phyloP scores from a whole-genome alignment of 139 green algal species.

The Tetradesmus obliquus region DNA sequence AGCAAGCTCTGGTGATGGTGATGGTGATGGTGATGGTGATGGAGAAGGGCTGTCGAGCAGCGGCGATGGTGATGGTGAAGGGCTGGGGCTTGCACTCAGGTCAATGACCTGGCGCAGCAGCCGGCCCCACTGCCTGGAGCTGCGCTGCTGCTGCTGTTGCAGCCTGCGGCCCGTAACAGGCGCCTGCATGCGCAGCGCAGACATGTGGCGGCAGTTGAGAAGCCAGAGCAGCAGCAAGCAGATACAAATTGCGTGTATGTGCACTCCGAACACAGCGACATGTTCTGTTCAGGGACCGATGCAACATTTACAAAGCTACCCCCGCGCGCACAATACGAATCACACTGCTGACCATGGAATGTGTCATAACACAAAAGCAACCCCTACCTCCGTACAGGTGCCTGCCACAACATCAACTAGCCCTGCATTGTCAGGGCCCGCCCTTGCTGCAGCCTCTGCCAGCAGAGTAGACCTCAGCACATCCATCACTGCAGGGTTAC shows the following conservation, averaged over 20 bases:
- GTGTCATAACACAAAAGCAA: background rate
- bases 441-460: background rate
- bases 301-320: too few species aligned
- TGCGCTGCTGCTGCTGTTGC: constrained; percentile 19
- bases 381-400: background rate
- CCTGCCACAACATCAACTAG: constrained; percentile 1
- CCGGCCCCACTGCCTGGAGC: background rate
- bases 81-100: background rate
- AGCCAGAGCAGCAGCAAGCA: background rate
- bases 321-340: too few species aligned
- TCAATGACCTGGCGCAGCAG: background rate
- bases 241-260: background rate
- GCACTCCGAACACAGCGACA: too few species aligned
- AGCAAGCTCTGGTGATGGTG: background rate
- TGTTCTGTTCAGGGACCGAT: too few species aligned
- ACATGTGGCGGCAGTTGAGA: background rate
- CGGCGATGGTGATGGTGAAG: background rate
- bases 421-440: background rate
- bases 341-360: background rate
- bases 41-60: background rate
- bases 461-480: background rate
- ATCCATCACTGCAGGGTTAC: background rate
- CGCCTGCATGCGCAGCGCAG: background rate
- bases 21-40: background rate
- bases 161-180: background rate